These are phyloP conservation scores for Xerocomellus dryophilus DNA, from an alignment of 768 basidiomycete species.

Conservation along the genomic window DNA sequence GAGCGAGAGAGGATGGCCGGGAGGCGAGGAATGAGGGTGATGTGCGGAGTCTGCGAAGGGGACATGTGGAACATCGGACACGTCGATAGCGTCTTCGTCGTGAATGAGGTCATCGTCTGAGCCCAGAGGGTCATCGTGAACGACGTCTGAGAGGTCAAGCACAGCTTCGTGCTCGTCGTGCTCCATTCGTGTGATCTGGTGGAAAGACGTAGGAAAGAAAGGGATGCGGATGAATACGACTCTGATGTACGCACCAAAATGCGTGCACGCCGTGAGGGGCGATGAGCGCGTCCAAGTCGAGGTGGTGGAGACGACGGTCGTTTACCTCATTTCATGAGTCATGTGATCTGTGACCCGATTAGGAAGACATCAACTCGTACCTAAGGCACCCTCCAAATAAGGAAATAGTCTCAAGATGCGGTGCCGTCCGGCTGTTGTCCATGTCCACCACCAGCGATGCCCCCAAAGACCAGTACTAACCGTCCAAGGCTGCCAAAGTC, in stretches of 20 bases:
- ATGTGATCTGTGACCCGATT: slow-evolving; percentile 17
- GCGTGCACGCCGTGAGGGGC: slow-evolving; percentile 18
- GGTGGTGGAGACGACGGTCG: slow-evolving; percentile 10
- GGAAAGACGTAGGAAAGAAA: background rate
- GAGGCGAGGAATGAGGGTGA: slow-evolving; percentile 16
- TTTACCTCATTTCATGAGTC: slow-evolving; percentile 29
- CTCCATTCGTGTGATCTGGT: slow-evolving; percentile 34
- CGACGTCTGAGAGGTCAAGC: slow-evolving; percentile 79
- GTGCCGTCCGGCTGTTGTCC: slow-evolving; percentile 1
- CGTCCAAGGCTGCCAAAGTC: slow-evolving; percentile 55
- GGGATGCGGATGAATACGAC: background rate
- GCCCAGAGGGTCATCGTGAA: slow-evolving; percentile 73
- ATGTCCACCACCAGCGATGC: slow-evolving; percentile 22
- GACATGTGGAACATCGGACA: slow-evolving; percentile 31
- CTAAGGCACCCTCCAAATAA: background rate
- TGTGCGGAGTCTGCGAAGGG: slow-evolving; percentile 20
- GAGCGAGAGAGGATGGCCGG: slow-evolving; percentile 36
- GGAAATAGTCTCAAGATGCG: background rate
- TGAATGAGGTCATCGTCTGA: slow-evolving; percentile 46
- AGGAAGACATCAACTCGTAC: slow-evolving; percentile 1
- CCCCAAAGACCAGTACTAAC: slow-evolving; percentile 41
- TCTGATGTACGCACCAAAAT: slow-evolving; percentile 15
- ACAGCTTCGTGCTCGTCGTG: slow-evolving; percentile 60
- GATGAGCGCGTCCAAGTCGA: slow-evolving; percentile 24
- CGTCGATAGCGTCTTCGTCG: slow-evolving; percentile 28